These are phyloP conservation scores for Solanum okadae DNA, from an alignment of 257 asterid species.

Conservation along the genomic window DNA sequence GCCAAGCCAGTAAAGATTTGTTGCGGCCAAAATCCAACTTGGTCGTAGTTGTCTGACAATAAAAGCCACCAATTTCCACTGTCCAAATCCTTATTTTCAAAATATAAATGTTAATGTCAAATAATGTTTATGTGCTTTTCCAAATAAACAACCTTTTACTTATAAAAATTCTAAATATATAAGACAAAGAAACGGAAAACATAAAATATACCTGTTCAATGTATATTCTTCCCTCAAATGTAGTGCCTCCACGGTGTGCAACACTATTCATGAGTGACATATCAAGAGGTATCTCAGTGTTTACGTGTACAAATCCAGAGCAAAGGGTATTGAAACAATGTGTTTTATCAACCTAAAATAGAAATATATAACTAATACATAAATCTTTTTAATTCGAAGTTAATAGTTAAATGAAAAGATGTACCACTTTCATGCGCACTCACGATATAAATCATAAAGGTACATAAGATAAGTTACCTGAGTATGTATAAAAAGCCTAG, in stretches of 20 bases:
- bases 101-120: neutral
- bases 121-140: neutral
- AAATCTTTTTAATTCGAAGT: neutral
- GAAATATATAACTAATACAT: neutral
- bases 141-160: neutral
- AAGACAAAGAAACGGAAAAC: neutral
- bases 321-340: neutral
- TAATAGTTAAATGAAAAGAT: neutral
- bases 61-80: neutral
- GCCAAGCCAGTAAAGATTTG: neutral
- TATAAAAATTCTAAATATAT: neutral
- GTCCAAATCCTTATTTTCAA: neutral
- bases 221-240: neutral
- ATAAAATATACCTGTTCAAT: neutral
- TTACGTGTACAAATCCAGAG: neutral
- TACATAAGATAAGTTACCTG: neutral
- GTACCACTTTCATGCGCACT: neutral
- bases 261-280: neutral
- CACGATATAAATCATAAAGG: neutral
- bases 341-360: neutral
- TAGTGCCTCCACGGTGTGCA: neutral
- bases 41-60: neutral
- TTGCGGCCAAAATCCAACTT: neutral
- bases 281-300: neutral
- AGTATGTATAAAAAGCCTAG: neutral